Conservation (phyloP, 2,329 filamentous ascomycete genomes). For the Xylariaceae sp. region DNA sequence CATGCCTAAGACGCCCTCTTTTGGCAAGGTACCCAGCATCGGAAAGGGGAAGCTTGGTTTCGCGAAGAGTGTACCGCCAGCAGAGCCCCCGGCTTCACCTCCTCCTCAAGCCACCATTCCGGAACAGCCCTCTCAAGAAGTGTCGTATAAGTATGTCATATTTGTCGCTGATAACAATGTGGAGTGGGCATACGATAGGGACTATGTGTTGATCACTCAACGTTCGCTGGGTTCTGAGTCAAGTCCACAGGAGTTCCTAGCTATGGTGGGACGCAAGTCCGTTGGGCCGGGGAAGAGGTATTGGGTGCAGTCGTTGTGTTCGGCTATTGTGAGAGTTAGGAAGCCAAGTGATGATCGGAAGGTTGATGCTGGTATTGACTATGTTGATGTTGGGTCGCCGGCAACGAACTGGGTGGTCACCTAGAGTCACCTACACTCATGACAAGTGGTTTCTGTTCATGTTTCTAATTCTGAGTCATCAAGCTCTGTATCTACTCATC, state of each 20-base stretch:
- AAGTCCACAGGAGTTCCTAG: constrained; percentile 1
- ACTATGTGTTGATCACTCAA: constrained; percentile 1
- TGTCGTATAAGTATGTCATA: constrained; percentile 1
- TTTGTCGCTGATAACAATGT: constrained; percentile 1
- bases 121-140: background rate
- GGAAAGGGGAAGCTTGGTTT: background rate
- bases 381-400: background rate
- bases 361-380: constrained; percentile 1
- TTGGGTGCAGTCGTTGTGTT: background rate
- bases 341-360: background rate
- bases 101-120: too few relatives aligned
- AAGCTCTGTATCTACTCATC: too few relatives aligned
- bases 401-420: background rate
- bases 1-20: constrained; percentile 1
- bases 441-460: background rate
- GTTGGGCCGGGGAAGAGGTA: background rate
- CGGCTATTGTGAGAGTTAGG: background rate
- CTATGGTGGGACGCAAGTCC: constrained; percentile 1
- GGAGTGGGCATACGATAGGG: constrained; percentile 1
- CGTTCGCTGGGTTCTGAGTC: background rate
- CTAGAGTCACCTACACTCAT: background rate
- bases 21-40: background rate
- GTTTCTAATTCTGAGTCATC: background rate
- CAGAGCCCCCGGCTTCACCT: background rate
- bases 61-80: background rate